Evolutionary conservation across 768 basidiomycete genomes (phyloP), one percentile per base, ranked within the genome.

Genomic region (Naematelia encephala): DNA sequence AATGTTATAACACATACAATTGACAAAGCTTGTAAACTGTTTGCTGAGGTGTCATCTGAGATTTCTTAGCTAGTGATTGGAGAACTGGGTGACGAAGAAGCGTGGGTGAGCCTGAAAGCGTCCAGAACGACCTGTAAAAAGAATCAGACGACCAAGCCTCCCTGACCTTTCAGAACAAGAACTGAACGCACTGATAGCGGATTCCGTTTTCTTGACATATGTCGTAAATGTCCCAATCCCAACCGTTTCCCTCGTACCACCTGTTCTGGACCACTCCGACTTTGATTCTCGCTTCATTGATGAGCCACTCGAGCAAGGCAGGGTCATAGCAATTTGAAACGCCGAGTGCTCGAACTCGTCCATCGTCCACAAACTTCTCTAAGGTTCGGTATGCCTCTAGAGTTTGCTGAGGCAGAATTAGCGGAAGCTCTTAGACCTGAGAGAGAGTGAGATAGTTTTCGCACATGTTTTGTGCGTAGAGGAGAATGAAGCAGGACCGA

Each of bases 401-500:
- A 0, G 87, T 90, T 56, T 82, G 78, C 63, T 74, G 44, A 39
- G 34, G 34, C 34, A 8, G 8, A 39, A 8, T 39, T 16, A 39
- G 34, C 34, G 8, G 34, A 8, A 16, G 8, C 34, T 16, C 34
- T 8, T 16, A 39, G n/a, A n/a, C n/a, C n/a, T n/a, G 45, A 11
- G 46, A 54, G 21, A 39, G 4, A 19, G n/a, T 3, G 1, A 5
- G 26, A 58, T 52, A 8, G 51, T 11, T 11, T n/a, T 11, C 63
- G 46, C 25, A 66, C 75, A 21, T 82, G 78, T 14, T 81, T 73
- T 0, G 83, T 86, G 1, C 76, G 80, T 47, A 90, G 73, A 1
- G 89, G 89, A 0, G 86, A 87, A 71, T 92, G 90, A 4, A 92
- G 81, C 51, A 91, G 78, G 61, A 89, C 86, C 61, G 85, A 84